Conservation (phyloP, 2,329 filamentous ascomycete genomes). For the Aspergillus pseudoviridinutans region DNA sequence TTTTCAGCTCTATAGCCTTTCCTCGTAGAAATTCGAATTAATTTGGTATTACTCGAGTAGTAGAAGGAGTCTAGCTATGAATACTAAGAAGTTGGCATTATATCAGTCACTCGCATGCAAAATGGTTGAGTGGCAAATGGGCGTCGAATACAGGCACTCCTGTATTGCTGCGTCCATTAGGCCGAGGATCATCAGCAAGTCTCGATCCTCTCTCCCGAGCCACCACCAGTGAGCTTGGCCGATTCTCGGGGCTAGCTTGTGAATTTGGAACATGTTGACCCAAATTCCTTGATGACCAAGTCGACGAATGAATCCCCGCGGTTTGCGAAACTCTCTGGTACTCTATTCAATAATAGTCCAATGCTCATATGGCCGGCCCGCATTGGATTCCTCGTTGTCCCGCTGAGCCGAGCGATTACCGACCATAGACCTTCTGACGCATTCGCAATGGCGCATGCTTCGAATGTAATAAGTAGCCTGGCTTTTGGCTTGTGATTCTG, state of each 20-base stretch:
- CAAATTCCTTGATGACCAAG: background rate
- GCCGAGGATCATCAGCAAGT: conserved; percentile 33
- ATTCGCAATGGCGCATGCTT: conserved; percentile 26
- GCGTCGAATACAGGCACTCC: background rate
- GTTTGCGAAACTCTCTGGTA: background rate
- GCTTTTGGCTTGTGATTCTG: conserved; percentile 28
- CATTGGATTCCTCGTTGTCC: conserved; percentile 23
- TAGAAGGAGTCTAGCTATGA: background rate
- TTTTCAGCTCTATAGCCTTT: background rate
- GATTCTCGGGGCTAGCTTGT: conserved; percentile 27
- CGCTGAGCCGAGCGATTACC: conserved; percentile 41
- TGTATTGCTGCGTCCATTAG: conserved; percentile 26
- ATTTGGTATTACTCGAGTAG: background rate
- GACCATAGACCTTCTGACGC: conserved; percentile 25
- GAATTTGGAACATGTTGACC: conserved; percentile 17
- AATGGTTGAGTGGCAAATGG: background rate
- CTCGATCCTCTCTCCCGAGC: conserved; percentile 38
- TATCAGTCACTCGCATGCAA: background rate
- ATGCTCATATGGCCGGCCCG: conserved; percentile 20
- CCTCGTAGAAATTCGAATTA: background rate
- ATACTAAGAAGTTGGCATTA: background rate
- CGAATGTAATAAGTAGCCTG: conserved; percentile 28
- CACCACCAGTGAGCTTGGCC: conserved; percentile 23
- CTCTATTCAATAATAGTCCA: background rate
- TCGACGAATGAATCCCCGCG: conserved; percentile 7